phyloP scores from a whole-genome alignment of 306 rosid species.

The Glycine latifolia region DNA sequence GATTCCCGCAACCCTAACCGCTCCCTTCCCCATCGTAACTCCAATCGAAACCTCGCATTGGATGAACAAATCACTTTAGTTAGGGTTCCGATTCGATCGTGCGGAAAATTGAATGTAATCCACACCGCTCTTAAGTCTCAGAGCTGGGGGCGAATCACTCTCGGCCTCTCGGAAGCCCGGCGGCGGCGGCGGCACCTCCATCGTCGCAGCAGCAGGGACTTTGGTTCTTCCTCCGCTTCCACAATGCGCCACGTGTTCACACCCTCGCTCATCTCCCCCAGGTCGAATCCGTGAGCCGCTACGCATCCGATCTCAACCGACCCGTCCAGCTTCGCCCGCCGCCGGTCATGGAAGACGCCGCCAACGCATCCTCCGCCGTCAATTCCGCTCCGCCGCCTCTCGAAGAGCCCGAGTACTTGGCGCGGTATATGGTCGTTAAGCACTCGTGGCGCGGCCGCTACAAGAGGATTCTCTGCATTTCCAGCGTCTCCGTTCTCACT shows the following conservation, averaged over 20 bases:
- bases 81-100: constrained; percentile 54
- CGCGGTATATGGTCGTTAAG: constrained; percentile 81
- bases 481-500: constrained; percentile 66
- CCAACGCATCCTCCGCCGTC: constrained; percentile 39
- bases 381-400: constrained; percentile 51
- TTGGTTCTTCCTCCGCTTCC: constrained; percentile 76
- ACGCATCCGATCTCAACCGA: constrained; percentile 63
- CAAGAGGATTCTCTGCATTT: constrained; percentile 88
- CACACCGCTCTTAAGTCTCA: constrained; percentile 52
- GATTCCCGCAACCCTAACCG: not conserved
- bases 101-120: constrained; percentile 48
- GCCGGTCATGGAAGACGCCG: constrained; percentile 55
- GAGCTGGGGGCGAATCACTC: constrained; percentile 99
- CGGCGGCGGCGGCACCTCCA: constrained; percentile 59
- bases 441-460: constrained; percentile 99
- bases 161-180: constrained; percentile 80
- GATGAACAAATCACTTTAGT: constrained; percentile 46
- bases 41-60: constrained; percentile 19
- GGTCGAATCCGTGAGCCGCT: constrained; percentile 72
- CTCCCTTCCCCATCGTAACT: not conserved
- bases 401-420: constrained; percentile 94
- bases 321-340: constrained; percentile 36
- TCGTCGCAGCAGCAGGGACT: constrained; percentile 65
- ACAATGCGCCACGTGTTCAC: constrained; percentile 83
- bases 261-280: constrained; percentile 80